These are phyloP conservation scores for Byssothecium circinans DNA, from an alignment of 2,329 filamentous ascomycete genomes.

Conservation along the genomic window DNA sequence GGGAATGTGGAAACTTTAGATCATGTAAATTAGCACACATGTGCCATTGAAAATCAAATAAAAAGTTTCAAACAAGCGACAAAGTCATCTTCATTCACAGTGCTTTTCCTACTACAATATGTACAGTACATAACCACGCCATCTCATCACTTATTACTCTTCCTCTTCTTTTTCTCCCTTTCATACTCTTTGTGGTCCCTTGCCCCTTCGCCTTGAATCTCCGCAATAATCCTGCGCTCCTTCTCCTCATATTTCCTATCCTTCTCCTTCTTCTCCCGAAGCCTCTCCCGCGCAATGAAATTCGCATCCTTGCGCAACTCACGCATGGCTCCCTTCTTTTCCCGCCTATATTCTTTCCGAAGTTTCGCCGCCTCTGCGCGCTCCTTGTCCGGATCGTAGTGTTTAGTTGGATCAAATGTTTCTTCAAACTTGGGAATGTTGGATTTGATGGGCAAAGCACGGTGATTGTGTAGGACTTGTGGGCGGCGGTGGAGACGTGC, in stretches of 20 bases:
- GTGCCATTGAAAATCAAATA: no score
- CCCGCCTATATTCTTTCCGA: constrained; percentile 87
- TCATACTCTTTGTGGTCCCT: constrained; percentile 86
- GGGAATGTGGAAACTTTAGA: constrained; percentile 1
- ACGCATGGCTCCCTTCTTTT: constrained; percentile 90
- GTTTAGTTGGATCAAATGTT: constrained; percentile 87
- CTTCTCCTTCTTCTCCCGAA: constrained; percentile 89
- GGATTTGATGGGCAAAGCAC: constrained; percentile 82
- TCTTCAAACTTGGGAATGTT: constrained; percentile 96
- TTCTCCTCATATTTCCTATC: constrained; percentile 96
- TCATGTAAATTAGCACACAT: constrained; percentile 3
- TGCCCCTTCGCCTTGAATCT: constrained; percentile 95
- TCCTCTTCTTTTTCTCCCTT: constrained; percentile 76
- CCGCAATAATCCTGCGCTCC: constrained; percentile 85
- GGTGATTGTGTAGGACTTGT: constrained; percentile 85
- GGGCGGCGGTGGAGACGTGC: constrained; percentile 71
- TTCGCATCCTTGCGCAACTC: constrained; percentile 94
- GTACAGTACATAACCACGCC: not conserved
- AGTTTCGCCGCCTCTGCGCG: constrained; percentile 83
- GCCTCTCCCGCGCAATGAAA: constrained; percentile 87
- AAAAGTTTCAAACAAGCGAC: no score
- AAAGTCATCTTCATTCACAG: no score
- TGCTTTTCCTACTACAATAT: no score
- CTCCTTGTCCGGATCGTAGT: constrained; percentile 95
- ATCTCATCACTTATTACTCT: constrained; percentile 36